phyloP scores from a whole-genome alignment of 306 rosid species.

The Adenanthera pavonina region DNA sequence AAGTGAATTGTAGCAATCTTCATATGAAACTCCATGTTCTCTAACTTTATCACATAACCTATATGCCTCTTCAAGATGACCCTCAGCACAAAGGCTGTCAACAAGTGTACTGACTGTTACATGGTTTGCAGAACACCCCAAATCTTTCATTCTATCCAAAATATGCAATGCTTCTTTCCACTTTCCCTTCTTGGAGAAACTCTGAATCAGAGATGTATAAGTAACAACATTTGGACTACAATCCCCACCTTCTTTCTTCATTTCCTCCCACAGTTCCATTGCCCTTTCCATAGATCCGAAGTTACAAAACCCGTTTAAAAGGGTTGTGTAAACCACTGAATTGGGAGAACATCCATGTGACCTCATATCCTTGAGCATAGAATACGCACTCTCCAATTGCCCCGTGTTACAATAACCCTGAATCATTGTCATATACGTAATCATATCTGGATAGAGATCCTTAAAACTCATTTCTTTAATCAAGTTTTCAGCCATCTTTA shows the following conservation, averaged over 20 bases:
- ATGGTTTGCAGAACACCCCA: conserved; percentile 67
- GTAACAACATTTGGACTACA: conserved; percentile 75
- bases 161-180: conserved; percentile 62
- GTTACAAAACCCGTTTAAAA: conserved; percentile 68
- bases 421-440: conserved; percentile 73
- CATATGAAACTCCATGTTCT: conserved; percentile 57
- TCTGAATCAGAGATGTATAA: conserved; percentile 76
- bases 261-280: conserved; percentile 68
- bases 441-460: conserved; percentile 67
- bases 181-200: conserved; percentile 65
- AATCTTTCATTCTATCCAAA: conserved; percentile 74
- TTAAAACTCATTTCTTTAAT: conserved; percentile 59
- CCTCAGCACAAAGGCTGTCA: conserved; percentile 56
- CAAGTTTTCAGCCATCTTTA: conserved; percentile 65
- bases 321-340: conserved; percentile 65
- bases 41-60: conserved; percentile 58
- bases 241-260: conserved; percentile 71
- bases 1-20: conserved; percentile 72
- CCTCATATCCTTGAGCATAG: conserved; percentile 62
- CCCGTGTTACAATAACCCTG: conserved; percentile 73
- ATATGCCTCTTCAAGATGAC: conserved; percentile 60
- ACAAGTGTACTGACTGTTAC: conserved; percentile 62
- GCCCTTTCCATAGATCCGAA: conserved; percentile 62
- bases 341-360: conserved; percentile 68
- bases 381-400: conserved; percentile 65